Base-by-base conservation (phyloP, 2,329 filamentous ascomycete species). In the Fusarium metavorans region DNA sequence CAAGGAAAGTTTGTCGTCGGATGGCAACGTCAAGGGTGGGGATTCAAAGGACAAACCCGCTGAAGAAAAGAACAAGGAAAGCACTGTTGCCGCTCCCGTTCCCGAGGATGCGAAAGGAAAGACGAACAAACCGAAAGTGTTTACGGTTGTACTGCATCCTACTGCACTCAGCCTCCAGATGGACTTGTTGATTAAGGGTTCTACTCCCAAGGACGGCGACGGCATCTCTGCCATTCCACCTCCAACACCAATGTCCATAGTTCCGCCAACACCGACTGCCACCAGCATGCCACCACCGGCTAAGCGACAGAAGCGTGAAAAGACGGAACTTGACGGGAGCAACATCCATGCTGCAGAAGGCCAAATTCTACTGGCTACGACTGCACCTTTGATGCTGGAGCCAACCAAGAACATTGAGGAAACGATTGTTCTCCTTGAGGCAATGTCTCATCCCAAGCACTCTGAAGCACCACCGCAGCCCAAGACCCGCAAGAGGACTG, bases 401-500 rank as follows among this genome's bases (percentile, higher is more conserved):
- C 93, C 95, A 1, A 94, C 93, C 1, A 90, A 89, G 75, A 93
- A 85, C 72, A 84, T 90, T 4, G 90, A 91, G 57, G 92, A 95
- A 74, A 92, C 91, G 1, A 92, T 95, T 57, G 87, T 88, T 13
- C 87, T 97, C 5, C 87, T 98, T 4, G 91, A 94, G 34, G 87
- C 88, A 20, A 87, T 96, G 76, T 88, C 90, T 23, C 94, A 97
- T 81, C 93, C 95, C 8, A 91, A 95, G 66, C 94, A 98, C 81
- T 89, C 91, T 34, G 90, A 93, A 59, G 87, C 91, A 50, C 92
- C 95, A 11, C 96, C 97, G 1, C 90, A 93, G 70, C 95, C 95
- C 4, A 98, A 98, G 87, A 92, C 92, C 9, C 89, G 97, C 67
- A 98, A 99, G 87, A 92, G 96, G 72, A 99, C 97, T 0, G 92